Percentiles rank a stretch among this genome's conserved stretches.
Evolutionary conservation across 306 rosid genomes (phyloP).

Genomic region (Pterocarpus santalinus): DNA sequence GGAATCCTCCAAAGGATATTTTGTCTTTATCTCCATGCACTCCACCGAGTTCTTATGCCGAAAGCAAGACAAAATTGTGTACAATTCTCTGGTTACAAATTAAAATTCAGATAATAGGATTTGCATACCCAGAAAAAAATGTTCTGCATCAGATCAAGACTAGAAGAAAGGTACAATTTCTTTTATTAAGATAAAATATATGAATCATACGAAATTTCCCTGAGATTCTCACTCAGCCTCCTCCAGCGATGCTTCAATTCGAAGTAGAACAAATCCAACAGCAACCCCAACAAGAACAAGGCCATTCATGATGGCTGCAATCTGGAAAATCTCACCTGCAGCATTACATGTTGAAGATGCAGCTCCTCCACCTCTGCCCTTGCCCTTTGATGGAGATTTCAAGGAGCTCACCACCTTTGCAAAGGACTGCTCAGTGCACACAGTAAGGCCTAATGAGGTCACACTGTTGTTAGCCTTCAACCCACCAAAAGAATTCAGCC

Average conservation of each 20-base stretch:
- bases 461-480: slow-evolving; percentile 65
- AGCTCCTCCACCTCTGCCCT: slow-evolving; percentile 58
- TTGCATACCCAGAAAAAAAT: slow-evolving; percentile 13
- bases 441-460: slow-evolving; percentile 60
- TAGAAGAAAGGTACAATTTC: slow-evolving; percentile 36
- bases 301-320: slow-evolving; percentile 71
- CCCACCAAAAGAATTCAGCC: slow-evolving; percentile 69
- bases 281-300: slow-evolving; percentile 71
- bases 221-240: slow-evolving; percentile 61
- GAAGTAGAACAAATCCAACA: slow-evolving; percentile 71
- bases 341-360: slow-evolving; percentile 67
- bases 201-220: slow-evolving; percentile 17
- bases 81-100: slow-evolving; percentile 18
- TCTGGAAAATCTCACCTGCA: slow-evolving; percentile 68
- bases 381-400: slow-evolving; percentile 58
- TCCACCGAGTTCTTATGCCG: slow-evolving; percentile 3
- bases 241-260: slow-evolving; percentile 71
- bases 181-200: slow-evolving; percentile 18
- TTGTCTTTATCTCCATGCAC: slow-evolving; percentile 13
- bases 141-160: slow-evolving; percentile 45
- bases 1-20: not conserved
- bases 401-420: slow-evolving; percentile 68
- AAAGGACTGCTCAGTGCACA: slow-evolving; percentile 63
- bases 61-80: slow-evolving; percentile 28
- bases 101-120: slow-evolving; percentile 22